These are phyloP conservation scores for Silene uniflora DNA, from an alignment of 148 eudicot species.

Conservation along the genomic window DNA sequence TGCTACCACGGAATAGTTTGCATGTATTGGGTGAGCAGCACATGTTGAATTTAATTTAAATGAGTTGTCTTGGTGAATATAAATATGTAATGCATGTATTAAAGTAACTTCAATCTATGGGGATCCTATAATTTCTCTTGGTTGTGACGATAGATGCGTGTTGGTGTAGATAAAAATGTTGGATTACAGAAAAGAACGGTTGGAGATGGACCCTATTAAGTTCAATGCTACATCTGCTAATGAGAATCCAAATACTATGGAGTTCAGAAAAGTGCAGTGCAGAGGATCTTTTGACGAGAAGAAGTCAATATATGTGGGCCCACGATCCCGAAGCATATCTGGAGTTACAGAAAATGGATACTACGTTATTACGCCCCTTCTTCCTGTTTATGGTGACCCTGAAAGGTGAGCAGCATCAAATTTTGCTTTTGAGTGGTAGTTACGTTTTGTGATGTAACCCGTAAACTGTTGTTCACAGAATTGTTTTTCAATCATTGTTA, in stretches of 20 bases:
- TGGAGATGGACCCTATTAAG: conserved; percentile 63
- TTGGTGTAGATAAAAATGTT: conserved; percentile 68
- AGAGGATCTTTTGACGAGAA: conserved; percentile 75
- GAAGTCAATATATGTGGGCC: conserved; percentile 77
- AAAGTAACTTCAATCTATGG: neutral
- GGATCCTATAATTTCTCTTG: neutral
- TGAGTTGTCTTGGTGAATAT: neutral
- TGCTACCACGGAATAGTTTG: neutral
- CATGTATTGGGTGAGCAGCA: neutral
- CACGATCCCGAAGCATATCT: conserved; percentile 97
- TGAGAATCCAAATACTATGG: conserved; percentile 46
- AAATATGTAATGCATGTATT: neutral
- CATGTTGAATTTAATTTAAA: neutral
- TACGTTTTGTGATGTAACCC: neutral
- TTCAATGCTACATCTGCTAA: conserved; percentile 39
- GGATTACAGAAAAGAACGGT: conserved; percentile 66
- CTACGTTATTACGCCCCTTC: conserved; percentile 77
- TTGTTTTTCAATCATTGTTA: neutral
- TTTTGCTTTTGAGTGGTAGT: neutral
- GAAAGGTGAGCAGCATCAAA: conserved; percentile 49
- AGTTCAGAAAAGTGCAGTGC: conserved; percentile 72
- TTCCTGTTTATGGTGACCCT: conserved; percentile 54
- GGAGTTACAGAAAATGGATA: conserved; percentile 98
- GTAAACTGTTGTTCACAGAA: neutral
- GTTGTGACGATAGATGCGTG: conserved; percentile 11